Base-by-base conservation (phyloP, 2,329 filamentous ascomycete species). In the Grosmannia serpens region DNA sequence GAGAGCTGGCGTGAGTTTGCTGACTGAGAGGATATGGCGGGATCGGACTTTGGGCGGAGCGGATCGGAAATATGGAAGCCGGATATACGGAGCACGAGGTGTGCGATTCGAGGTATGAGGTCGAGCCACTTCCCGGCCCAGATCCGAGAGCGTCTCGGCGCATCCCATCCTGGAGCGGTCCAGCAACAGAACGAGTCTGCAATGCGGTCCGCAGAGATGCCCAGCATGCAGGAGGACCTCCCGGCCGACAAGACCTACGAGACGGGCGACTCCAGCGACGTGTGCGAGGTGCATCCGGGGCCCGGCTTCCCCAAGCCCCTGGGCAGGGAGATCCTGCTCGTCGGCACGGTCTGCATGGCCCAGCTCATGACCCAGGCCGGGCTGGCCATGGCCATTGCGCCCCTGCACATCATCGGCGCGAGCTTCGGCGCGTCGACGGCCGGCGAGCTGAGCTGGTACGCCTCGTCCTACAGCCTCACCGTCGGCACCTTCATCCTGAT, bases 401-500 rank as follows among this genome's bases (percentile, higher is more conserved):
- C 54, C 5, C 47, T 59, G 4, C n/a, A 52, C 50, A 27, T 55
- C 20, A 56, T 62, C 9, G 61, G 61, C 38, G n/a, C 22, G 9
- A 50, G 53, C 27, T 61, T 62, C 56, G 54, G 51, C n/a, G 26
- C 56, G 22, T 33, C 59, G 9, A 54, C 55, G 35, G 53, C 86
- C 69, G 67, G 83, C 70, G 70, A 85, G 71, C 65, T 83, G 49
- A 79, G 83, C 33, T 83, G 85, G 13, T 63, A 85, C 61, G 72
- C 76, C 0, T 73, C 77, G 2, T 74, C 76, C 10, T 73, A 59
- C 59, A 61, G 59, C 55, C 59, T 62, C 41, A 62, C 61, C 7
- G 49, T 60, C 17, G 61, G 61, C 56, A 62, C 75, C 1, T 73
- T 84, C 1, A 76, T 90, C 1, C 82, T 88, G 60, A 76, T 86